phyloP scores from a whole-genome alignment of 257 asterid species.

The Leptodermis oblonga region DNA sequence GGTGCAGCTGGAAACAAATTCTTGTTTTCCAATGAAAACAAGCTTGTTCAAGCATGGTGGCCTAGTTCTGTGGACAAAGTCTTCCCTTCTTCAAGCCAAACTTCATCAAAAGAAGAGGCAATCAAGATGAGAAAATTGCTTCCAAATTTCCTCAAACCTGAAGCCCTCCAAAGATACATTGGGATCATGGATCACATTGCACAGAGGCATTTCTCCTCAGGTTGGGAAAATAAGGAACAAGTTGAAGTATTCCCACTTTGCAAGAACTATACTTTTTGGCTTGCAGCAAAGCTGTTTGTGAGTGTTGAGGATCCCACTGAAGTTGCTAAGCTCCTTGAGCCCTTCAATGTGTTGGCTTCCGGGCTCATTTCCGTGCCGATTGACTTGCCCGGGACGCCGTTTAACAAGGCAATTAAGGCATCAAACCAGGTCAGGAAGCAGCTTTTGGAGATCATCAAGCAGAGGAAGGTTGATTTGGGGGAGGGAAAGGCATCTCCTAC shows the following conservation, averaged over 20 bases:
- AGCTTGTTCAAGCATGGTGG: conserved; percentile 60
- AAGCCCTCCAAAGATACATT: conserved; percentile 50
- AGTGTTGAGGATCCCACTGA: conserved; percentile 49
- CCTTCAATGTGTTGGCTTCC: conserved; percentile 42
- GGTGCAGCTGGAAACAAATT: conserved; percentile 42
- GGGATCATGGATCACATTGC: conserved; percentile 57
- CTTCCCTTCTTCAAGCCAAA: conserved; percentile 44
- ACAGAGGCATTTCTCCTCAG: conserved; percentile 29
- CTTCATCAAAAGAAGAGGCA: conserved; percentile 53
- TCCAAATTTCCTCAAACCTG: conserved; percentile 52
- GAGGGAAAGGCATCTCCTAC: conserved; percentile 40
- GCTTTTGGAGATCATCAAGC: conserved; percentile 39
- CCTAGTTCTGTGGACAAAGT: conserved; percentile 45
- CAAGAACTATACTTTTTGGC: conserved; percentile 53
- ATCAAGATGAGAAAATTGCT: conserved; percentile 60
- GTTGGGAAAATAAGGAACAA: conserved; percentile 45
- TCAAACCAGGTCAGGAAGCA: conserved; percentile 37
- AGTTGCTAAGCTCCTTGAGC: conserved; percentile 42
- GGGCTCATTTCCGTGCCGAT: conserved; percentile 51
- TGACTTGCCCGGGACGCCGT: conserved; percentile 53
- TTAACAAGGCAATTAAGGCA: conserved; percentile 47
- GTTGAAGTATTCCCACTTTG: conserved; percentile 39
- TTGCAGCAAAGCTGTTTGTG: conserved; percentile 44
- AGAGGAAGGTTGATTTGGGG: conserved; percentile 39
- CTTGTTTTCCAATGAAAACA: conserved; percentile 57